Percentiles rank a stretch among this genome's conserved stretches.
Conservation (phyloP, 441 rosid genomes). For the Jatropha podagrica region DNA sequence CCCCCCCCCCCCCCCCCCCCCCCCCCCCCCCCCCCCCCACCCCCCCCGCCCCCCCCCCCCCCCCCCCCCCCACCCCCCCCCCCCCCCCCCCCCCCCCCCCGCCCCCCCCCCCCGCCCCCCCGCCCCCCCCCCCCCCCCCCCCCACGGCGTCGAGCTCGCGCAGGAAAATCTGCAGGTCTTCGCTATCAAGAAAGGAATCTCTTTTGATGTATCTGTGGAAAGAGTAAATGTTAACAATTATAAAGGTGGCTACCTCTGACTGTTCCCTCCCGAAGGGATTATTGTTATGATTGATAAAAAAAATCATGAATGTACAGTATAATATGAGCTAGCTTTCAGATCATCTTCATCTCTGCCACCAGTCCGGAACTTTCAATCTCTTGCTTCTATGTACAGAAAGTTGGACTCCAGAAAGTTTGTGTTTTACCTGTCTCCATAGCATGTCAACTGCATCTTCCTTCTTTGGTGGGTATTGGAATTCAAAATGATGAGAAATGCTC, state of each 20-base stretch:
- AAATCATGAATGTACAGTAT: slow-evolving; percentile 32
- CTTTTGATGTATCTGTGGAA: neutral
- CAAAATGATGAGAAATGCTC: slow-evolving; percentile 68
- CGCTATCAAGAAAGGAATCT: slow-evolving; percentile 15
- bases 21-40: no score
- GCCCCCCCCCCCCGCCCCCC: no score
- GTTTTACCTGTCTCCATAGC: slow-evolving; percentile 92
- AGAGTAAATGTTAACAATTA: slow-evolving; percentile 2
- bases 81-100: no score
- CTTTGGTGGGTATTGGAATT: slow-evolving; percentile 79
- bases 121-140: no score
- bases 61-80: no score
- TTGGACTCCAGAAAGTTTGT: slow-evolving; percentile 63
- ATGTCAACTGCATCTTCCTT: slow-evolving; percentile 77
- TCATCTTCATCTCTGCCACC: slow-evolving; percentile 63
- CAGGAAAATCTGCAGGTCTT: neutral
- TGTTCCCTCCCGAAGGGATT: slow-evolving; percentile 9
- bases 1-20: no score
- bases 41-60: no score
- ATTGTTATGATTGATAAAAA: slow-evolving; percentile 6
- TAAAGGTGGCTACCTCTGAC: slow-evolving; percentile 21
- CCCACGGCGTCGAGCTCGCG: neutral
- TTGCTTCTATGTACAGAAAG: slow-evolving; percentile 72
- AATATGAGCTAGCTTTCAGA: slow-evolving; percentile 13
- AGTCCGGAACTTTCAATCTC: slow-evolving; percentile 82